These are phyloP conservation scores for Zoysia matrella DNA, from an alignment of 202 grass and related monocot species.

Conservation along the genomic window DNA sequence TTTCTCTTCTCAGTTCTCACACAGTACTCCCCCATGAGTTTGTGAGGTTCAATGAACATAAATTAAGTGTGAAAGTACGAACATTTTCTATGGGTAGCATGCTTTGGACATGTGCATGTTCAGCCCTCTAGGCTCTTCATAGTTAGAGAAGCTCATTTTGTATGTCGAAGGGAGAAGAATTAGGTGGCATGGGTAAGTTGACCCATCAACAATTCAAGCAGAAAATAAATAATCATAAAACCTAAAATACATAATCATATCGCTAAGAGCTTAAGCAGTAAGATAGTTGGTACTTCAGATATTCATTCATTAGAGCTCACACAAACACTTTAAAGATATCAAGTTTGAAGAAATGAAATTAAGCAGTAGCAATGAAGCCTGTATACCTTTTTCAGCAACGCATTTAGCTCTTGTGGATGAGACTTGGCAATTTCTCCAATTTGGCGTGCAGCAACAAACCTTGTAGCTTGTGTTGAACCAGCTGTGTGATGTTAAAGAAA, in stretches of 20 bases:
- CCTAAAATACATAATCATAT: not conserved
- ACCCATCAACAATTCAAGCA: conserved; percentile 10
- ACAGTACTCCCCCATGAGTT: not conserved
- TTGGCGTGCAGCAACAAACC: conserved; percentile 89
- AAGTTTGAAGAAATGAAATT: conserved; percentile 2
- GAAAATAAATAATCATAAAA: not conserved
- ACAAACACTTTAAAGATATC: conserved; percentile 11
- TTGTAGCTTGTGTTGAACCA: conserved; percentile 92
- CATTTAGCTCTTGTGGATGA: conserved; percentile 83
- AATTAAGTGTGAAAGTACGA: not conserved
- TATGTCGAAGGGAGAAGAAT: conserved; percentile 20
- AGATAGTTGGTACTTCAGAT: conserved; percentile 4
- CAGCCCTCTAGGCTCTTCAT: not conserved
- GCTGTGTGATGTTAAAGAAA: conserved; percentile 80
- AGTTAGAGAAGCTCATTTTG: not conserved
- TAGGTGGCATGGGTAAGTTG: not conserved
- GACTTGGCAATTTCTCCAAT: conserved; percentile 97
- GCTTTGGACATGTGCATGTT: not conserved
- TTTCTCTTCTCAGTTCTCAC: not conserved
- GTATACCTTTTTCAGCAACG: conserved; percentile 84
- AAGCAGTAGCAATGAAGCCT: not conserved
- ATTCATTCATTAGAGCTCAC: conserved; percentile 12
- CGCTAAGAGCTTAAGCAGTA: conserved; percentile 14
- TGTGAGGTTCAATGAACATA: not conserved
- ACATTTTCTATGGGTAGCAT: not conserved